Evolutionary conservation across 805 yeast species (phyloP).

Genomic region (Tetrapisispora taiwanensis): DNA sequence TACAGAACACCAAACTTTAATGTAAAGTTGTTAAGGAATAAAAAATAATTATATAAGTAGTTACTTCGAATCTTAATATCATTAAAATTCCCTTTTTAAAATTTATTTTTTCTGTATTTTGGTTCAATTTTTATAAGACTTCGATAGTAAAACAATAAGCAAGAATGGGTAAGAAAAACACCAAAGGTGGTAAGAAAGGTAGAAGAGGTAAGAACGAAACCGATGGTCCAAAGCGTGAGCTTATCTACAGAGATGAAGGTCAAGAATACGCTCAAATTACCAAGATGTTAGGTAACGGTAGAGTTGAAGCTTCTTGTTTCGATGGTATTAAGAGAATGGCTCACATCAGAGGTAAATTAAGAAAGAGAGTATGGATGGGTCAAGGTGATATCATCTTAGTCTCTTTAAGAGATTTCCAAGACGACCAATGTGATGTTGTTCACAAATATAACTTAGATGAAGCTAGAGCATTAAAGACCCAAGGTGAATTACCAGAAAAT

Average conservation of each 20-base stretch:
- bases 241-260: constrained; percentile 84
- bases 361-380: constrained; percentile 99
- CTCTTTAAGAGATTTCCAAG: constrained; percentile 96
- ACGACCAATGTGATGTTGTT: constrained; percentile 94
- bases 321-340: constrained; percentile 93
- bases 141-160: background rate
- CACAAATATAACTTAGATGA: constrained; percentile 95
- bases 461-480: constrained; percentile 89
- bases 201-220: constrained; percentile 97
- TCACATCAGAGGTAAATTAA: constrained; percentile 95
- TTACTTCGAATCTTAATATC: too few species aligned
- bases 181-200: constrained; percentile 77
- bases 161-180: constrained; percentile 31
- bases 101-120: too few species aligned
- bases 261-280: constrained; percentile 98
- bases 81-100: too few species aligned
- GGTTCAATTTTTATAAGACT: too few species aligned
- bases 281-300: constrained; percentile 97
- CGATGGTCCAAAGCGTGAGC: constrained; percentile 87
- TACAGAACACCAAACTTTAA: too few species aligned
- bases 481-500: constrained; percentile 94
- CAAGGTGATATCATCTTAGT: constrained; percentile 96
- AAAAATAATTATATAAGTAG: too few species aligned
- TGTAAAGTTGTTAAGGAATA: too few species aligned
- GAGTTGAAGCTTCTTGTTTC: constrained; percentile 90